Conservation (phyloP, 306 rosid species). For the Fragaria vesca region DNA sequence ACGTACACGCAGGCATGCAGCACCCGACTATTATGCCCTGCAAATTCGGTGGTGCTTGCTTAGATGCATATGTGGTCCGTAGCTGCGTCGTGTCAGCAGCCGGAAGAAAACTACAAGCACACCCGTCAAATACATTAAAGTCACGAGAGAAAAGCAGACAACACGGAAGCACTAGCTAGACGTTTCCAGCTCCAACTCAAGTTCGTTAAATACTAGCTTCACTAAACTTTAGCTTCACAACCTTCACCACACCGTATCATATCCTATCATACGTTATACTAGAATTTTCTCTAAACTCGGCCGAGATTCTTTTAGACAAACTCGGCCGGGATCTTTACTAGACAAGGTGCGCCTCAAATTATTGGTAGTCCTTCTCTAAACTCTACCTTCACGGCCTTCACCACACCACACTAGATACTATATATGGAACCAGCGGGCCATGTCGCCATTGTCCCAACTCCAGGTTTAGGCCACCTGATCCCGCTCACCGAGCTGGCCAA, state of each 20-base stretch:
- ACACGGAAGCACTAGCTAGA: background rate
- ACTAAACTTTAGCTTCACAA: background rate
- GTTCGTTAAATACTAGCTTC: no score
- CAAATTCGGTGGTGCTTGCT: background rate
- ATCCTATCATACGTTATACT: no score
- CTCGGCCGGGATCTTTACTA: no score
- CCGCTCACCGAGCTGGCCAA: conserved; percentile 29
- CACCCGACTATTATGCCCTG: background rate
- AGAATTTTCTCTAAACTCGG: no score
- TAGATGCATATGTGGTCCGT: background rate
- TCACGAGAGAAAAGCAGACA: background rate
- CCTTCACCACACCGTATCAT: background rate
- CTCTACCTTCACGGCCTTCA: background rate
- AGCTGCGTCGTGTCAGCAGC: background rate
- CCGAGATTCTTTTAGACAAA: no score
- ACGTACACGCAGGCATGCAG: no score
- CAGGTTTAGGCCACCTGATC: conserved; percentile 29
- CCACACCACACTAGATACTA: background rate
- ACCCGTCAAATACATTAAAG: background rate
- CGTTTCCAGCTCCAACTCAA: no score
- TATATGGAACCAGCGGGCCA: conserved; percentile 3
- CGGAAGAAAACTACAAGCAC: background rate
- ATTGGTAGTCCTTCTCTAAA: background rate
- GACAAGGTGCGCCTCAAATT: no score
- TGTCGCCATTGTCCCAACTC: conserved; percentile 23